Percentiles rank a stretch among this genome's conserved stretches.
These are phyloP conservation scores for Neonectria faginata DNA, from an alignment of 2,329 filamentous ascomycete genomes.

Conservation along the genomic window DNA sequence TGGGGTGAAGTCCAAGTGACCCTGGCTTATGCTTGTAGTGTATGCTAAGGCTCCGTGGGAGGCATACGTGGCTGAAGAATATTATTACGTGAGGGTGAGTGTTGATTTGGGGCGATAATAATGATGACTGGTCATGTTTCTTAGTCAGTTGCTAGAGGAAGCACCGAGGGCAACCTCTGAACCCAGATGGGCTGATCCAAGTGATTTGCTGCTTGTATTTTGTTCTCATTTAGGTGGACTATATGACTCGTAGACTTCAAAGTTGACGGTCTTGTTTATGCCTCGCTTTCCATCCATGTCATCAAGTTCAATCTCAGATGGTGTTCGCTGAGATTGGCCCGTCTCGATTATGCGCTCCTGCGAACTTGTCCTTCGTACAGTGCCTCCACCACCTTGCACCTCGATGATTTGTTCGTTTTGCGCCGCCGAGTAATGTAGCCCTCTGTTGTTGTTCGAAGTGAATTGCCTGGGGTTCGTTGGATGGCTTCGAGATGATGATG, in stretches of 20 bases:
- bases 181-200: not conserved
- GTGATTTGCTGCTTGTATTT: not conserved
- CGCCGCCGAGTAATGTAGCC: slow-evolving; percentile 36
- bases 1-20: slow-evolving; percentile 18
- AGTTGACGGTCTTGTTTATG: slow-evolving; percentile 41
- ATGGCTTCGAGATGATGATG: slow-evolving; percentile 33
- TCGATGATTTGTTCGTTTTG: slow-evolving; percentile 42
- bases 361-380: slow-evolving; percentile 31
- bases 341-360: slow-evolving; percentile 41
- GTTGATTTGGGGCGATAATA: not conserved
- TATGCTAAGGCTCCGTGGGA: not conserved
- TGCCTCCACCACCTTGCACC: slow-evolving; percentile 33
- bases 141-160: not conserved
- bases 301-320: slow-evolving; percentile 42
- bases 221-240: slow-evolving; percentile 1
- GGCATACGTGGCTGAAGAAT: not conserved
- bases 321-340: slow-evolving; percentile 30
- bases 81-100: not conserved
- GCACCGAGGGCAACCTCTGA: not conserved
- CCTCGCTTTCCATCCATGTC: slow-evolving; percentile 40
- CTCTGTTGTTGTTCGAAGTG: slow-evolving; percentile 21
- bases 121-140: not conserved
- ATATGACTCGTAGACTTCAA: slow-evolving; percentile 18
- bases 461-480: slow-evolving; percentile 30
- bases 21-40: not conserved